phyloP scores from a whole-genome alignment of 2,329 filamentous ascomycete species.

The Trichophyton simii region DNA sequence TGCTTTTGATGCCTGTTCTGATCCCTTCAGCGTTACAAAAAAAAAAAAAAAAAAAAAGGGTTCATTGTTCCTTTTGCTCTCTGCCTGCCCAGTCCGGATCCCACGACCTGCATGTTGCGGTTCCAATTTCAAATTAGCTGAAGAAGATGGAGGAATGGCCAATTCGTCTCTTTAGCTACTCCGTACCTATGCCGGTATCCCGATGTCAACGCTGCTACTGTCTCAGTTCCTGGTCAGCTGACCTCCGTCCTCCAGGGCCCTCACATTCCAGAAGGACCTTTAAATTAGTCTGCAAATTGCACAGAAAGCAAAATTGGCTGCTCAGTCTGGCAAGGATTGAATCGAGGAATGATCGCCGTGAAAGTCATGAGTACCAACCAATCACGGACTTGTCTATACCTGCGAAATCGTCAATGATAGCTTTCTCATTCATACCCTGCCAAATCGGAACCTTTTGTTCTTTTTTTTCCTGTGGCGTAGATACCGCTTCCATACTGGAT shows the following conservation, averaged over 20 bases:
- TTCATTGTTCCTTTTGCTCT: not conserved
- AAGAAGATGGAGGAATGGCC: not conserved
- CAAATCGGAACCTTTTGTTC: slow-evolving; percentile 2
- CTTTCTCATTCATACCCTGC: slow-evolving; percentile 1
- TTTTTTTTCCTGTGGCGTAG: slow-evolving; percentile 4
- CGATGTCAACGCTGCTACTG: not conserved
- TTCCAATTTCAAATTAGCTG: not conserved
- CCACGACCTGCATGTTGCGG: not conserved
- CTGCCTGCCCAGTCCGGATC: not conserved
- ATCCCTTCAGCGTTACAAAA: slow-evolving; percentile 7
- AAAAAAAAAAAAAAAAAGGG: not conserved
- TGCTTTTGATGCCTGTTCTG: slow-evolving; percentile 12
- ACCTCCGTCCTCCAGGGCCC: not conserved
- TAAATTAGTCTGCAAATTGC: slow-evolving; percentile 1
- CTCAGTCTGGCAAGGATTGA: not conserved
- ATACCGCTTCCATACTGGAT: slow-evolving; percentile 3
- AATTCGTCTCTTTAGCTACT: not conserved
- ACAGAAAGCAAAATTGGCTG: not conserved
- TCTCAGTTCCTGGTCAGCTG: slow-evolving; percentile 3
- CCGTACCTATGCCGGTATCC: not conserved
- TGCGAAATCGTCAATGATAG: not conserved
- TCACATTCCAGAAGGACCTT: slow-evolving; percentile 5
- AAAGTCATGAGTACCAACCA: not conserved
- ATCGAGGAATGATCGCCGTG: slow-evolving; percentile 5
- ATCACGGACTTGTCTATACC: not conserved